These are phyloP conservation scores for Aureobasidium sp. DNA, from an alignment of 2,329 filamentous ascomycete genomes.

Conservation along the genomic window DNA sequence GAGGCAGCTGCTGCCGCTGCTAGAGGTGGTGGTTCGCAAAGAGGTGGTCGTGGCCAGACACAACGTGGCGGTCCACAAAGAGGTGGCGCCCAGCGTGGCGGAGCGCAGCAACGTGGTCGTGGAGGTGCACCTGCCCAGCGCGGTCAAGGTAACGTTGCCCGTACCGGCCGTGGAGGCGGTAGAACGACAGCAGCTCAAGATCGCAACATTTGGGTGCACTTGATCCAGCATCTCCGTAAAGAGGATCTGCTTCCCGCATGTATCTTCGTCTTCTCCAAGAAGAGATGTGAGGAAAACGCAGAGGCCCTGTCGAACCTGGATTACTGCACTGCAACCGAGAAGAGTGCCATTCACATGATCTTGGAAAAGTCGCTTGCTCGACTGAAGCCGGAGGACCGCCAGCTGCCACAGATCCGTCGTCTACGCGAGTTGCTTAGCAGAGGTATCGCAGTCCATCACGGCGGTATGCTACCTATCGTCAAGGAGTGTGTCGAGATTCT, in stretches of 20 bases:
- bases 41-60: conserved; percentile 45
- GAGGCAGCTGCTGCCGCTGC: conserved; percentile 39
- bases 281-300: conserved; percentile 92
- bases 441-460: conserved; percentile 93
- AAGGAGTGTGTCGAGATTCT: conserved; percentile 97
- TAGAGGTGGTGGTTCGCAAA: conserved; percentile 41
- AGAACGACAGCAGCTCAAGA: conserved; percentile 88
- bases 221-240: conserved; percentile 85
- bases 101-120: conserved; percentile 45
- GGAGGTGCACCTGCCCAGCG: conserved; percentile 44
- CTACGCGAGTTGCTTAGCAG: conserved; percentile 76
- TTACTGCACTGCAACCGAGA: conserved; percentile 86
- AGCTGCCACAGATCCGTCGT: conserved; percentile 84
- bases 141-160: conserved; percentile 76
- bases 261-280: conserved; percentile 98
- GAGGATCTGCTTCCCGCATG: conserved; percentile 81
- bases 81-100: conserved; percentile 40
- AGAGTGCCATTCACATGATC: conserved; percentile 95
- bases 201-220: conserved; percentile 91
- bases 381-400: conserved; percentile 79
- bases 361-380: conserved; percentile 91
- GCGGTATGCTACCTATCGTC: conserved; percentile 87
- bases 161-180: conserved; percentile 75
- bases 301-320: conserved; percentile 92
- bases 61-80: conserved; percentile 43